These are phyloP conservation scores for Elongisporangium undulatum DNA, from an alignment of 352 stramenopile species.

Conservation along the genomic window DNA sequence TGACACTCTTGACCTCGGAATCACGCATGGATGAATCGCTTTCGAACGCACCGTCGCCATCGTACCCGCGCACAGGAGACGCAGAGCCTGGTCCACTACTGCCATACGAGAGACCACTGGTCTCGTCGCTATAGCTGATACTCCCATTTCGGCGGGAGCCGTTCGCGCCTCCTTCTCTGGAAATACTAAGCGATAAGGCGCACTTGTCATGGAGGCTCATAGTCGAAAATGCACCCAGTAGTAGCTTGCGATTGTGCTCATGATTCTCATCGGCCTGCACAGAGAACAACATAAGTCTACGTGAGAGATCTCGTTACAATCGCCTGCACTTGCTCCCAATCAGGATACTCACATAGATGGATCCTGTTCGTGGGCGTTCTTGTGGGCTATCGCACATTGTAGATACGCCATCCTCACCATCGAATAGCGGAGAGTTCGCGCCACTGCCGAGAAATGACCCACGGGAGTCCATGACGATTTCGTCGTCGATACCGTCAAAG, in stretches of 20 bases:
- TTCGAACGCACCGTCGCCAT: slow-evolving; percentile 5
- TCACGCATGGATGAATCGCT: slow-evolving; percentile 31
- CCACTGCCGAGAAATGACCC: background rate
- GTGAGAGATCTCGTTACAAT: background rate
- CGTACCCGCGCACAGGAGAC: background rate
- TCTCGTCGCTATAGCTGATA: slow-evolving; percentile 59
- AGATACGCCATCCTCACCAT: no score
- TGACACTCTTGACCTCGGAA: slow-evolving; percentile 80
- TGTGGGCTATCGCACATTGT: no score
- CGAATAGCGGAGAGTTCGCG: no score
- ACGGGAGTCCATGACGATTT: background rate
- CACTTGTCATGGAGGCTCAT: slow-evolving; percentile 90
- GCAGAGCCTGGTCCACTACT: slow-evolving; percentile 12
- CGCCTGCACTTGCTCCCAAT: background rate
- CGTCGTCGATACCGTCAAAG: background rate
- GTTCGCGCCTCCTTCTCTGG: slow-evolving; percentile 35
- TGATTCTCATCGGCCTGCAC: slow-evolving; percentile 63
- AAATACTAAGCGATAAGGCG: slow-evolving; percentile 75
- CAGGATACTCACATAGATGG: background rate
- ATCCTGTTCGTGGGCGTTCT: no score
- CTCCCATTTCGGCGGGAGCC: slow-evolving; percentile 30
- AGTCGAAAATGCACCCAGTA: slow-evolving; percentile 80
- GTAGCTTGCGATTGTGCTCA: slow-evolving; percentile 78
- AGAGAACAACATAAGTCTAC: no score
- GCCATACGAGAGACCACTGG: slow-evolving; percentile 12